phyloP scores from a whole-genome alignment of 352 stramenopile species.

The Phytophthora fragariae region DNA sequence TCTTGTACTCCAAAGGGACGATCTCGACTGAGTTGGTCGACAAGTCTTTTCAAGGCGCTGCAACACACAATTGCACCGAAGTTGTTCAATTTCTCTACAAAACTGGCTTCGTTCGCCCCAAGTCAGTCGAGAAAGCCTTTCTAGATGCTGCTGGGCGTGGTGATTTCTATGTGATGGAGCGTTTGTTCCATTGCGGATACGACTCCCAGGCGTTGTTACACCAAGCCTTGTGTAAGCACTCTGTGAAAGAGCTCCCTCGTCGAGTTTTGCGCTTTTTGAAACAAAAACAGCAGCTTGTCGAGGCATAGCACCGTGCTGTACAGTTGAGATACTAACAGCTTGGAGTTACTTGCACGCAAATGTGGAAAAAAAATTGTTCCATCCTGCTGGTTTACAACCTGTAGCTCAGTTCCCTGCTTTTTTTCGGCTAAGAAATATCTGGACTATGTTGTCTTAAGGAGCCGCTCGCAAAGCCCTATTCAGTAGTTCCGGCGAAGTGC shows the following conservation, averaged over 20 bases:
- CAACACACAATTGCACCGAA: conserved; percentile 1
- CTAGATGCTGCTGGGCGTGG: neutral
- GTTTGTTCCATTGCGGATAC: neutral
- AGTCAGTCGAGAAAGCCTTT: neutral
- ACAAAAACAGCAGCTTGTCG: neutral
- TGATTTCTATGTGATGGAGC: conserved; percentile 13
- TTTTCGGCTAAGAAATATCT: neutral
- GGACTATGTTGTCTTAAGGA: neutral
- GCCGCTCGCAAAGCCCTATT: neutral
- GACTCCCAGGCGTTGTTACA: neutral
- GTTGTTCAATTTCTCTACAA: conserved; percentile 11
- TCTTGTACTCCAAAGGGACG: neutral
- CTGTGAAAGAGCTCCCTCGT: neutral
- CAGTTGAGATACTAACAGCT: too few relatives aligned
- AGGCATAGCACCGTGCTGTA: neutral
- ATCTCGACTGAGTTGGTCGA: neutral
- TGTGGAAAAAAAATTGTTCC: neutral
- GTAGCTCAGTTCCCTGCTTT: neutral
- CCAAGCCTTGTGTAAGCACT: neutral
- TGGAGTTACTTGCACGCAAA: neutral
- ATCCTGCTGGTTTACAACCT: too few relatives aligned
- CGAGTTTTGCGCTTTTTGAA: conserved; percentile 10
- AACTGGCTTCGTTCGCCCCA: neutral
- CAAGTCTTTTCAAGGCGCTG: neutral
- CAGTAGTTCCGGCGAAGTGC: conserved; percentile 3